These are phyloP conservation scores for Penicillium antarcticum DNA, from an alignment of 495 filamentous ascomycete genomes.

Conservation along the genomic window DNA sequence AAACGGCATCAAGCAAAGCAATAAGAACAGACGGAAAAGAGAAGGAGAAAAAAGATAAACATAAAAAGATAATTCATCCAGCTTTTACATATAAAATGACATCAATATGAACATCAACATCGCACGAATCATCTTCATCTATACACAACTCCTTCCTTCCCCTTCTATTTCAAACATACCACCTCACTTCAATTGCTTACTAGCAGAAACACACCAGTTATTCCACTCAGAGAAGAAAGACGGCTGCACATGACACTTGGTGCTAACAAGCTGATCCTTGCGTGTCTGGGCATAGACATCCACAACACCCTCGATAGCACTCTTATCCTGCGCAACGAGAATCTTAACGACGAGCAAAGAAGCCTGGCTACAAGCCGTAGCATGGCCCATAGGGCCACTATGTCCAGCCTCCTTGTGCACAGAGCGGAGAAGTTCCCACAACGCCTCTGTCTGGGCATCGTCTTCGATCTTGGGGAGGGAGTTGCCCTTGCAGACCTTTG, in stretches of 20 bases:
- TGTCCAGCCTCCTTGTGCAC: constrained; percentile 72
- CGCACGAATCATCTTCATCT: background rate
- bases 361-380: constrained; percentile 57
- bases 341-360: constrained; percentile 62
- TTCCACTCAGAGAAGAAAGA: constrained; percentile 66
- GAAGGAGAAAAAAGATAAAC: too few species aligned
- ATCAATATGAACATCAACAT: background rate
- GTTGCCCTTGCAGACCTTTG: constrained; percentile 62
- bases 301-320: constrained; percentile 44
- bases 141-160: background rate
- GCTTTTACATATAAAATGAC: background rate
- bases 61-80: too few species aligned
- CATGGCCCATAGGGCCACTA: constrained; percentile 56
- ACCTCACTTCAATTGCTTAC: constrained; percentile 39
- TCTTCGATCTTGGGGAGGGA: constrained; percentile 41
- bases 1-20: too few species aligned
- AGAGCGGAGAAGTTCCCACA: constrained; percentile 57
- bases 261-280: constrained; percentile 52
- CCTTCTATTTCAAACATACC: background rate
- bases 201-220: constrained; percentile 57
- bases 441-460: constrained; percentile 27
- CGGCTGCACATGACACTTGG: constrained; percentile 54
- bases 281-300: constrained; percentile 57
- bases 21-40: too few species aligned
- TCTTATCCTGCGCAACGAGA: constrained; percentile 49